Percentiles rank a stretch among this genome's conserved stretches.
Conservation (phyloP, 164 flowering plant species). For the Macadamia integrifolia region DNA sequence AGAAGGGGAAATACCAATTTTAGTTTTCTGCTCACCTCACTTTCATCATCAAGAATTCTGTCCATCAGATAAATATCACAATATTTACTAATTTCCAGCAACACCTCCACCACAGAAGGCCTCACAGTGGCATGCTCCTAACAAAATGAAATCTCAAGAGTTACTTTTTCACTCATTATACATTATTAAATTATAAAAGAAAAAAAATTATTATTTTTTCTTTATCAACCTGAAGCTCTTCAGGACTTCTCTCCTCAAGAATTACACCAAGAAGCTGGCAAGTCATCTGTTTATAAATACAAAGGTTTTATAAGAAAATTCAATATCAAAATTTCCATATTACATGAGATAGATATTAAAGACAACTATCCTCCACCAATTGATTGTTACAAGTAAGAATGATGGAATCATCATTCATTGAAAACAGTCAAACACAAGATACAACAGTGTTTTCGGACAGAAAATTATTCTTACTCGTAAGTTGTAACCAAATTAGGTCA, state of each 20-base stretch:
- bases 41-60: constrained; percentile 32
- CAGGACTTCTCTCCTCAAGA: constrained; percentile 29
- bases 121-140: constrained; percentile 35
- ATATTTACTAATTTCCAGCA: constrained; percentile 25
- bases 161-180: not conserved
- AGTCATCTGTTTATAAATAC: constrained; percentile 22
- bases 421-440: too few species aligned
- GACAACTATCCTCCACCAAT: too few species aligned
- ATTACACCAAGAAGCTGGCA: constrained; percentile 34
- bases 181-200: not conserved
- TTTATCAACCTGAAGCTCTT: constrained; percentile 27
- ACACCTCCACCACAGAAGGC: constrained; percentile 27
- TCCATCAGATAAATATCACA: constrained; percentile 38
- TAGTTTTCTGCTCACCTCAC: constrained; percentile 21
- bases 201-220: not conserved
- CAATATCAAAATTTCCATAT: not conserved
- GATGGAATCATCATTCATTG: too few species aligned
- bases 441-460: too few species aligned
- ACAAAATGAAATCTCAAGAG: constrained; percentile 1
- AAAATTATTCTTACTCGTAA: too few species aligned
- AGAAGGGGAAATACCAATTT: too few species aligned
- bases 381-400: too few species aligned
- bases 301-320: not conserved
- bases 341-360: too few species aligned
- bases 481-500: too few species aligned